Conservation (phyloP, 495 filamentous ascomycete species). For the Penicillium manginii region DNA sequence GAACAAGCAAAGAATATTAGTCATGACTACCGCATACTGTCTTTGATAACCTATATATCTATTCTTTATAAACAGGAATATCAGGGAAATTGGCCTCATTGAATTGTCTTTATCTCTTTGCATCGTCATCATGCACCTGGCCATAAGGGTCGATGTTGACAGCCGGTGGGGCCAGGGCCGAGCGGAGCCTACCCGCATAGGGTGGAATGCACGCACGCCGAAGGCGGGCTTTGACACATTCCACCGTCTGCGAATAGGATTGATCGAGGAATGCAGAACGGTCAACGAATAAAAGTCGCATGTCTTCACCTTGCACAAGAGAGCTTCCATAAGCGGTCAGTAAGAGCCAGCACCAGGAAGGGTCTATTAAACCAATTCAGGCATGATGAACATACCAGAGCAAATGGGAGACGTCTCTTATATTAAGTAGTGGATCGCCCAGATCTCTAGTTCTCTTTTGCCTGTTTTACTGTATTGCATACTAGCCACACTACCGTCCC, state of each 20-base stretch:
- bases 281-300: neutral
- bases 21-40: too few species aligned
- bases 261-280: neutral
- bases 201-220: conserved; percentile 1
- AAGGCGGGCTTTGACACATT: neutral
- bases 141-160: neutral
- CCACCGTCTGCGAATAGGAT: neutral
- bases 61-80: too few species aligned
- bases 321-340: neutral
- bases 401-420: neutral
- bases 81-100: too few species aligned
- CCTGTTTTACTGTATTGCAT: neutral
- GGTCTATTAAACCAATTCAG: neutral
- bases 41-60: too few species aligned
- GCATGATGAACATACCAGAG: neutral
- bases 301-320: neutral
- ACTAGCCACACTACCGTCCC: neutral
- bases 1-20: neutral
- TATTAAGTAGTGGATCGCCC: neutral
- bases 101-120: neutral
- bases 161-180: conserved; percentile 13
- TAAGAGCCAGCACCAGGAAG: neutral
- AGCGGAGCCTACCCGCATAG: conserved; percentile 4
- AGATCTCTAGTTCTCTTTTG: neutral
- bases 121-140: neutral